Evolutionary conservation across 495 filamentous ascomycete genomes (phyloP).

Genomic region (Pseudoneurospora amorphoporcata): DNA sequence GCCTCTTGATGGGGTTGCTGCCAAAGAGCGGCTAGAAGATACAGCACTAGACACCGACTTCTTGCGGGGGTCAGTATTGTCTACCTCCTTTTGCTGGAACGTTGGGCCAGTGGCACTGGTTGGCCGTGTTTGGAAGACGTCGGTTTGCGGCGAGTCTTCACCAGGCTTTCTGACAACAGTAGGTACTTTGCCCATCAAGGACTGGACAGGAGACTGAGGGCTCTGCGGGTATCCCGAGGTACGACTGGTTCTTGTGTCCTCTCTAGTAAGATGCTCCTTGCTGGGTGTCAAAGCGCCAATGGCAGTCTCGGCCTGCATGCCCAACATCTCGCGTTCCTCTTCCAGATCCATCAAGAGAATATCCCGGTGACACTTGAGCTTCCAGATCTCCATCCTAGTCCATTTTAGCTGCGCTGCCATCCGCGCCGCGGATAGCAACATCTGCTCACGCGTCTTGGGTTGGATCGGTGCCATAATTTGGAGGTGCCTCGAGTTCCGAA

Average conservation of each 20-base stretch:
- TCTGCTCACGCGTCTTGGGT: slow-evolving; percentile 71
- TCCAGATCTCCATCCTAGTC: slow-evolving; percentile 89
- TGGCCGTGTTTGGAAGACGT: slow-evolving; percentile 38
- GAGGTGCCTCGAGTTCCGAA: slow-evolving; percentile 88
- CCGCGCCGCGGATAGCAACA: slow-evolving; percentile 73
- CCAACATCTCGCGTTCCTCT: slow-evolving; percentile 49
- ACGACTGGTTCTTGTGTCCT: slow-evolving; percentile 20
- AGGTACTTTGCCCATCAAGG: slow-evolving; percentile 20
- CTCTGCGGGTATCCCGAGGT: slow-evolving; percentile 17
- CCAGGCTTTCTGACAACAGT: slow-evolving; percentile 21
- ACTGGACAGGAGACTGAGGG: slow-evolving; percentile 20
- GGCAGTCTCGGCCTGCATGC: slow-evolving; percentile 18
- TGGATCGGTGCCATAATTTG: slow-evolving; percentile 83
- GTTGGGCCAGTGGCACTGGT: slow-evolving; percentile 32
- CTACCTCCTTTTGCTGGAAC: slow-evolving; percentile 37
- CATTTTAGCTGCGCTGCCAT: slow-evolving; percentile 88
- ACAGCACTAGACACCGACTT: slow-evolving; percentile 31
- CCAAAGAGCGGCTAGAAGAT: slow-evolving; percentile 24
- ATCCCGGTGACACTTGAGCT: slow-evolving; percentile 79
- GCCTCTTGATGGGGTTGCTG: slow-evolving; percentile 21
- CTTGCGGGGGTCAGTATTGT: slow-evolving; percentile 24
- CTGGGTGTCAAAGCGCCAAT: slow-evolving; percentile 6
- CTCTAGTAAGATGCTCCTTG: slow-evolving; percentile 14
- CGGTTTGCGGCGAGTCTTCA: slow-evolving; percentile 24
- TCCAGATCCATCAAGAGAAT: slow-evolving; percentile 77